Conservation (phyloP, 2,329 filamentous ascomycete genomes). For the Colletotrichum shisoi region DNA sequence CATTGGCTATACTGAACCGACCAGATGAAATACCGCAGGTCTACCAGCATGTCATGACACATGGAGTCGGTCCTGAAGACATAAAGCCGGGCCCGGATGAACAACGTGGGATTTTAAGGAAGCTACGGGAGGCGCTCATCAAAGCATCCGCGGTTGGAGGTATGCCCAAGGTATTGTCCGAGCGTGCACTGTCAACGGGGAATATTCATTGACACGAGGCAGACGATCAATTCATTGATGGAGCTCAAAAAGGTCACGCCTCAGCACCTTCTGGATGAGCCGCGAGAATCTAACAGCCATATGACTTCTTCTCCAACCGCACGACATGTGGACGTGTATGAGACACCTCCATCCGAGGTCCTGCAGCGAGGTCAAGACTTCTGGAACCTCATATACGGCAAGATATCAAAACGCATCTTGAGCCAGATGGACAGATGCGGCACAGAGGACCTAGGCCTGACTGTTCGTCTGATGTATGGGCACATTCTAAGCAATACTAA, state of each 20-base stretch:
- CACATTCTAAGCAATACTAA: conserved; percentile 58
- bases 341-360: conserved; percentile 48
- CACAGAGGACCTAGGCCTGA: conserved; percentile 59
- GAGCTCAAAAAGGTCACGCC: conserved; percentile 56
- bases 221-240: conserved; percentile 59
- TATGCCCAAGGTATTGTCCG: conserved; percentile 56
- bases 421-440: conserved; percentile 58
- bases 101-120: conserved; percentile 54
- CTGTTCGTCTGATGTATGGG: conserved; percentile 59
- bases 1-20: conserved; percentile 58
- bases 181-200: neutral
- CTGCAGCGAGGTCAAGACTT: conserved; percentile 56
- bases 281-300: conserved; percentile 41
- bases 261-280: conserved; percentile 50
- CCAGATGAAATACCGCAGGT: conserved; percentile 58
- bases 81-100: conserved; percentile 47
- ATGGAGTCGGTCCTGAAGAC: conserved; percentile 43
- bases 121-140: conserved; percentile 59
- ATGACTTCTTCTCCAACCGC: conserved; percentile 50
- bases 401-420: conserved; percentile 58
- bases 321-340: conserved; percentile 52
- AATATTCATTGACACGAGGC: neutral
- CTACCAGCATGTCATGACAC: conserved; percentile 53
- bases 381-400: conserved; percentile 60
- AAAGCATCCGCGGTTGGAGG: conserved; percentile 59